A percentile compares a stretch with the other conserved stretches of the same genome.
phyloP scores from a whole-genome alignment of 371 early-diverging fungal species.

The Phascolomyces articulosus region DNA sequence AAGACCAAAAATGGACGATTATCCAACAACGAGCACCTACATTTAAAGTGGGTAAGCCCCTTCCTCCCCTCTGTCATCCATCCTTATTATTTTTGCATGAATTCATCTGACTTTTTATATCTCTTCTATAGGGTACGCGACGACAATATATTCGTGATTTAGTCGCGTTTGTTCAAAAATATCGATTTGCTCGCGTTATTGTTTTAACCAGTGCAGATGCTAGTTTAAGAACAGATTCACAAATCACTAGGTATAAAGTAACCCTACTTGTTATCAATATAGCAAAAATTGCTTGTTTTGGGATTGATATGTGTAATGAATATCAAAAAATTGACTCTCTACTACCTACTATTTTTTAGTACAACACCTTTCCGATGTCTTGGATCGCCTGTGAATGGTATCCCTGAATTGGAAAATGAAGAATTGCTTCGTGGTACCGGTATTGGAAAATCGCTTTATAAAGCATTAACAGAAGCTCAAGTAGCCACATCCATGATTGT shows the following conservation, averaged over 20 bases:
- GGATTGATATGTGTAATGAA: no score
- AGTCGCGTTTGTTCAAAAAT: constrained; percentile 51
- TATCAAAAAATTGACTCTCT: no score
- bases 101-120: no score
- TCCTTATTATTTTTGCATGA: no score
- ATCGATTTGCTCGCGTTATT: constrained; percentile 57
- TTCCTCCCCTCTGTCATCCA: no score
- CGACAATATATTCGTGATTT: constrained; percentile 44
- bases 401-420: constrained; percentile 42
- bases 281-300: no score
- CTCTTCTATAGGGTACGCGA: constrained; percentile 18
- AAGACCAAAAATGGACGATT: constrained; percentile 55
- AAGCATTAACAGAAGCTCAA: constrained; percentile 28
- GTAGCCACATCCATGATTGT: constrained; percentile 54
- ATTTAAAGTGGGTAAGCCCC: constrained; percentile 27
- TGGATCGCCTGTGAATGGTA: constrained; percentile 19
- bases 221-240: constrained; percentile 62
- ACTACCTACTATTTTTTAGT: no score
- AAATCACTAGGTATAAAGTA: constrained; percentile 51
- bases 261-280: no score
- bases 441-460: constrained; percentile 49
- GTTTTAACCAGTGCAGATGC: constrained; percentile 76
- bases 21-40: constrained; percentile 66
- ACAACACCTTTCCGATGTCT: constrained; percentile 36
- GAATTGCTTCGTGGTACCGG: constrained; percentile 60